A percentile compares a stretch with the other conserved stretches of the same genome.
These are phyloP conservation scores for Aureobasidium melanogenum DNA, from an alignment of 2,329 filamentous ascomycete species.

Conservation along the genomic window DNA sequence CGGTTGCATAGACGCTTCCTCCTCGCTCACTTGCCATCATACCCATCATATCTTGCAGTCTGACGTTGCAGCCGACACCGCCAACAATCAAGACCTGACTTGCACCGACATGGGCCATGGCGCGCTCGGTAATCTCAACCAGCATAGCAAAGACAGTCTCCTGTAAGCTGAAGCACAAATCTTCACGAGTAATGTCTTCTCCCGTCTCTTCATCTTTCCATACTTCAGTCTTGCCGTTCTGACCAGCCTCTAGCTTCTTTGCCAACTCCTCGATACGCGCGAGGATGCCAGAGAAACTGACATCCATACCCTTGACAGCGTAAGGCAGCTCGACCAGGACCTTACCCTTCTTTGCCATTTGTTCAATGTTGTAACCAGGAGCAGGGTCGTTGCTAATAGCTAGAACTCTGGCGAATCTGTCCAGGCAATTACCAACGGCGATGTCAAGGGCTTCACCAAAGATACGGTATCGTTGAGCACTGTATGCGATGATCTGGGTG, in stretches of 20 bases:
- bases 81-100: slow-evolving; percentile 89
- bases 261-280: slow-evolving; percentile 75
- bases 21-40: slow-evolving; percentile 83
- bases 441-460: slow-evolving; percentile 98
- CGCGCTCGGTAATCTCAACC: slow-evolving; percentile 95
- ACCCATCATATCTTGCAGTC: slow-evolving; percentile 97
- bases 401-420: slow-evolving; percentile 87
- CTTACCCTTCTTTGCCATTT: slow-evolving; percentile 67
- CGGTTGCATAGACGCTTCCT: slow-evolving; percentile 86
- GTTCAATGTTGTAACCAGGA: slow-evolving; percentile 96
- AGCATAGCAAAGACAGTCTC: slow-evolving; percentile 96
- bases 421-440: slow-evolving; percentile 93
- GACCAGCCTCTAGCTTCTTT: slow-evolving; percentile 46
- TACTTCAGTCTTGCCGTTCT: slow-evolving; percentile 16
- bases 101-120: slow-evolving; percentile 94
- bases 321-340: slow-evolving; percentile 83
- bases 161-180: slow-evolving; percentile 89
- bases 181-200: slow-evolving; percentile 62
- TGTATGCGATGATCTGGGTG: slow-evolving; percentile 96
- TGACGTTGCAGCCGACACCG: slow-evolving; percentile 89
- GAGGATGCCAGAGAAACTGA: slow-evolving; percentile 87
- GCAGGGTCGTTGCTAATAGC: slow-evolving; percentile 92
- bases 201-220: slow-evolving; percentile 38
- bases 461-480: slow-evolving; percentile 87
- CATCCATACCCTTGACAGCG: slow-evolving; percentile 97